These are phyloP conservation scores for Tetraselmis striata DNA, from an alignment of 139 green algal species.

Conservation along the genomic window DNA sequence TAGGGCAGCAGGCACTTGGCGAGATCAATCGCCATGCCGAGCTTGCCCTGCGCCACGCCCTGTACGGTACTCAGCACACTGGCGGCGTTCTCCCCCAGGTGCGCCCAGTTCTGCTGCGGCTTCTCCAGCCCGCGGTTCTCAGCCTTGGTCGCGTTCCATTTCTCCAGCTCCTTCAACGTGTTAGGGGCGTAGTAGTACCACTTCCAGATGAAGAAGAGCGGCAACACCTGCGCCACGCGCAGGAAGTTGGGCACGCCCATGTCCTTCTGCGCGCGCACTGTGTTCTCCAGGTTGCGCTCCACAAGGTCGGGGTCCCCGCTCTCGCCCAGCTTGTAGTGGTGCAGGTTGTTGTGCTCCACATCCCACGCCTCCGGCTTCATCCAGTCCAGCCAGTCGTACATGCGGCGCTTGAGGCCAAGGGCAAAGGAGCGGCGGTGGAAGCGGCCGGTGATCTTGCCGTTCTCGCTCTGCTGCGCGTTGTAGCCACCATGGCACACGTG, in stretches of 20 bases:
- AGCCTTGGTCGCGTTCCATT: constrained; percentile 2
- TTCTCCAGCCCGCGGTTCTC: constrained; percentile 7
- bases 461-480: constrained; percentile 11
- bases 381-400: constrained; percentile 30
- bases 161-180: constrained; percentile 25
- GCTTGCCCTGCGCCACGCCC: constrained; percentile 6
- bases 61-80: constrained; percentile 3
- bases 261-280: neutral
- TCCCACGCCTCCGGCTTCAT: constrained; percentile 30
- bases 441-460: constrained; percentile 10
- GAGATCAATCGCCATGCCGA: constrained; percentile 1
- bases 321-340: constrained; percentile 33
- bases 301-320: constrained; percentile 23
- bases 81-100: constrained; percentile 9
- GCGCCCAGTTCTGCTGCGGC: constrained; percentile 5
- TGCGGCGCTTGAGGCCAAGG: constrained; percentile 6
- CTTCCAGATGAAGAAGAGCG: constrained; percentile 24
- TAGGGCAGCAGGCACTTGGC: neutral
- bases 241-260: constrained; percentile 5
- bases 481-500: constrained; percentile 31
- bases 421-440: constrained; percentile 28
- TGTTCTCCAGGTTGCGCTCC: constrained; percentile 22
- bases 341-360: constrained; percentile 31
- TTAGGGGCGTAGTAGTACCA: constrained; percentile 36
- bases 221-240: neutral